Conservation (phyloP, 805 yeast genomes). For the Kuraishia piskuri region DNA sequence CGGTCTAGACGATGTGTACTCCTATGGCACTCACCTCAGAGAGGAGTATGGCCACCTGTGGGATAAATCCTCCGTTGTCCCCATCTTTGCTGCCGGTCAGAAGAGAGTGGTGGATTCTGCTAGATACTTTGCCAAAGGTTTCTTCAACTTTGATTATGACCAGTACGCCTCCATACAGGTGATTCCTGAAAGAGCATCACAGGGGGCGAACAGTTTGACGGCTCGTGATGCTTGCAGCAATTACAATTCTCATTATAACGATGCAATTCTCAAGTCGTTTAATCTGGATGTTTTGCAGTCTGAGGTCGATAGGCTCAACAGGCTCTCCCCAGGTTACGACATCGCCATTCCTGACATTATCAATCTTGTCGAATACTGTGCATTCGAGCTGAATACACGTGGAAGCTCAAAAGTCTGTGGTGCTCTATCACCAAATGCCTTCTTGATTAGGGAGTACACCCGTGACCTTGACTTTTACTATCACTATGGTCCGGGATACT, state of each 20-base stretch:
- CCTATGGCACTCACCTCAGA: slow-evolving; percentile 41
- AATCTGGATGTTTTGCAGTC: slow-evolving; percentile 35
- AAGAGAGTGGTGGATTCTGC: slow-evolving; percentile 51
- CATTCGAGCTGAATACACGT: slow-evolving; percentile 62
- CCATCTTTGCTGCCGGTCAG: slow-evolving; percentile 47
- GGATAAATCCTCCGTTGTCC: slow-evolving; percentile 26
- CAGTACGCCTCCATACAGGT: slow-evolving; percentile 27
- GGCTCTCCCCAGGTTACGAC: slow-evolving; percentile 44
- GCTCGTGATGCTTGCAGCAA: slow-evolving; percentile 38
- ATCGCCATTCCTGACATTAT: slow-evolving; percentile 44
- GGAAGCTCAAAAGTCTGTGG: slow-evolving; percentile 64
- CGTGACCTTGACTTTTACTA: slow-evolving; percentile 54
- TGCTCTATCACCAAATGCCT: slow-evolving; percentile 61
- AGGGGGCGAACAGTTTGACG: slow-evolving; percentile 55
- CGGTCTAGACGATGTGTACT: slow-evolving; percentile 41
- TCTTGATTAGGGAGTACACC: slow-evolving; percentile 51
- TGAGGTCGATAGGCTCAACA: slow-evolving; percentile 51
- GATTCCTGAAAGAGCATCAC: slow-evolving; percentile 34
- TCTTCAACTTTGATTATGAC: slow-evolving; percentile 34
- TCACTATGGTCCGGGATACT: slow-evolving; percentile 54
- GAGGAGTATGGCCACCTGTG: slow-evolving; percentile 39
- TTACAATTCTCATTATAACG: slow-evolving; percentile 20
- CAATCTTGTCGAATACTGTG: slow-evolving; percentile 54
- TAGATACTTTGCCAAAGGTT: slow-evolving; percentile 48
- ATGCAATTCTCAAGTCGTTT: slow-evolving; percentile 5